phyloP scores from a whole-genome alignment of 164 flowering plant genomes.

The Kalanchoe fedtschenkoi region DNA sequence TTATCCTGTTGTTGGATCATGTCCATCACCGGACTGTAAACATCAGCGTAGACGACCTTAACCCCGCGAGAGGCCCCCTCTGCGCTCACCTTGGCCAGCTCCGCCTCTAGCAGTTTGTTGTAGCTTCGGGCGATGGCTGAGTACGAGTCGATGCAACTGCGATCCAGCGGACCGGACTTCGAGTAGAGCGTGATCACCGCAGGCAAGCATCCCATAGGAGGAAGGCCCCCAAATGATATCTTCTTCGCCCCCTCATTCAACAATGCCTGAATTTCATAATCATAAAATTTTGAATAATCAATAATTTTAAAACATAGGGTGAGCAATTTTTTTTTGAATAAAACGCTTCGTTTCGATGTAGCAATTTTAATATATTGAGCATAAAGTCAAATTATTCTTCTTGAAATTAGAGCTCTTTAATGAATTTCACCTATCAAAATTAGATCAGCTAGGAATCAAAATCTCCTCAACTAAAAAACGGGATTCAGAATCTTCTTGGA shows the following conservation, averaged over 20 bases:
- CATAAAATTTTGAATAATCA: too few species aligned
- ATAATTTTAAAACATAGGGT: too few species aligned
- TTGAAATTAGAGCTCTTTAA: too few species aligned
- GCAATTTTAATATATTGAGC: too few species aligned
- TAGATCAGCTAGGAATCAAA: too few species aligned
- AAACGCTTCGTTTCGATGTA: too few species aligned
- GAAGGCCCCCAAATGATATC: background rate
- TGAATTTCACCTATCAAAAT: too few species aligned
- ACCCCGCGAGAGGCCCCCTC: background rate
- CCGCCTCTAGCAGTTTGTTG: background rate
- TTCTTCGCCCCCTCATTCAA: background rate
- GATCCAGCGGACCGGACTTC: background rate
- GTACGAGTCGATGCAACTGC: background rate
- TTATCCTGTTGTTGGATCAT: background rate
- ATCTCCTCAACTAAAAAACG: too few species aligned
- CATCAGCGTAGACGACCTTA: background rate
- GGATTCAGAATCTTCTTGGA: too few species aligned
- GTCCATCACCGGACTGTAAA: background rate
- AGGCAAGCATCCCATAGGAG: slow-evolving; percentile 4
- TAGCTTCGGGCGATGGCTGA: slow-evolving; percentile 2
- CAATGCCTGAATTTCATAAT: background rate
- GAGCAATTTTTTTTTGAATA: too few species aligned
- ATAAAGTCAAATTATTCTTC: too few species aligned
- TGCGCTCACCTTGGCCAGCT: background rate
- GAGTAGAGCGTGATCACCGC: background rate